phyloP scores from a whole-genome alignment of 148 eudicot genomes.

The Chenopodium berlandieri region DNA sequence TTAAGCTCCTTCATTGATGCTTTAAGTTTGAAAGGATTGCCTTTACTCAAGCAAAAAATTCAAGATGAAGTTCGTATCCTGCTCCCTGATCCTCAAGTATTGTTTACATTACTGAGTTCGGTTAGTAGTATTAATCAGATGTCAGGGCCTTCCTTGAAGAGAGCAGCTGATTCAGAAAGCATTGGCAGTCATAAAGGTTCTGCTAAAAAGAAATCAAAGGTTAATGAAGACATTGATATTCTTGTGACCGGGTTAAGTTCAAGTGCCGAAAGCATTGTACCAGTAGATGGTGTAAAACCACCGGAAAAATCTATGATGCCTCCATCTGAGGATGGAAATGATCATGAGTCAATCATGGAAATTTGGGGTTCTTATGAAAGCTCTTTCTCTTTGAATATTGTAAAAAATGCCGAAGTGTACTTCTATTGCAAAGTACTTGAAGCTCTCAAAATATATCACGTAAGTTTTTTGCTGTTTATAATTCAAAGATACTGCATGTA shows the following conservation, averaged over 20 bases:
- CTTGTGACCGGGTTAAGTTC: slow-evolving; percentile 64
- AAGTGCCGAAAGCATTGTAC: slow-evolving; percentile 28
- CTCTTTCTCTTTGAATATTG: slow-evolving; percentile 21
- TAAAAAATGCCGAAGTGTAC: slow-evolving; percentile 44
- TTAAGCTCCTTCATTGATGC: slow-evolving; percentile 52
- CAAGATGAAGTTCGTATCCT: slow-evolving; percentile 60
- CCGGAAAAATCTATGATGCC: slow-evolving; percentile 16
- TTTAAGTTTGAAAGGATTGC: slow-evolving; percentile 41
- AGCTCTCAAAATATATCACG: slow-evolving; percentile 65
- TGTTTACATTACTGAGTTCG: slow-evolving; percentile 67
- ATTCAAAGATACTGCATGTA: background rate
- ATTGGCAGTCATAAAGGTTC: slow-evolving; percentile 21
- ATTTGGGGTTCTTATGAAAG: slow-evolving; percentile 57
- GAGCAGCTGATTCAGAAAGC: slow-evolving; percentile 44
- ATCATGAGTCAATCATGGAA: slow-evolving; percentile 32
- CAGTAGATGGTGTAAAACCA: slow-evolving; percentile 31
- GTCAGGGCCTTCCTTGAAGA: slow-evolving; percentile 38
- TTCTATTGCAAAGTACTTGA: slow-evolving; percentile 79
- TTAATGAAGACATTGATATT: slow-evolving; percentile 61
- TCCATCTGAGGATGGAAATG: slow-evolving; percentile 33
- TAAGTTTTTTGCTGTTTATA: slow-evolving; percentile 36
- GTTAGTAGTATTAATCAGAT: slow-evolving; percentile 46
- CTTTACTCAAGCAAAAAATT: slow-evolving; percentile 61
- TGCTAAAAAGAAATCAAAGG: slow-evolving; percentile 48
- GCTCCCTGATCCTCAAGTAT: slow-evolving; percentile 93